These are phyloP conservation scores for Rhododendron williamsianum DNA, from an alignment of 148 eudicot species.

Conservation along the genomic window DNA sequence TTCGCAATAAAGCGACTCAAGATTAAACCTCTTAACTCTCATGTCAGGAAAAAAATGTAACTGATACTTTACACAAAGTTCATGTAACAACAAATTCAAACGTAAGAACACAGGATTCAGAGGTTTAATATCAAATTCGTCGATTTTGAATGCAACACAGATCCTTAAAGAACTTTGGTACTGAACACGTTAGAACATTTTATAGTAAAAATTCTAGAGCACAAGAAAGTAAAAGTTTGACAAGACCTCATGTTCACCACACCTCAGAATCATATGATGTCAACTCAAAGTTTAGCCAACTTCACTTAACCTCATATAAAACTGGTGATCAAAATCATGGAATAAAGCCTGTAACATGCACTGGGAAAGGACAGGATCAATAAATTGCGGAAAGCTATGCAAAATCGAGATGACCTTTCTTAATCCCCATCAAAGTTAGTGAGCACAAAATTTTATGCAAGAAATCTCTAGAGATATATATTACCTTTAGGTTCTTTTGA, in stretches of 20 bases:
- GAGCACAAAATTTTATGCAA: background rate
- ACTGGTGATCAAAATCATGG: background rate
- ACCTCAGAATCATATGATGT: background rate
- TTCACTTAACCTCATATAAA: background rate
- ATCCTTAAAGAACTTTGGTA: background rate
- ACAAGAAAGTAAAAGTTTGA: background rate
- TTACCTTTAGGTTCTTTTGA: conserved; percentile 5
- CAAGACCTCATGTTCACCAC: background rate
- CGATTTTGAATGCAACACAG: background rate
- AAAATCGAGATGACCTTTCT: background rate
- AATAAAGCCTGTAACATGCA: background rate
- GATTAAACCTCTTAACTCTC: background rate
- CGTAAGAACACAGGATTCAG: background rate
- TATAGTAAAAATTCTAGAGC: background rate
- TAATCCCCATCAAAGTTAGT: background rate
- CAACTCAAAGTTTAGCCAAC: background rate
- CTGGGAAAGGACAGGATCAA: conserved; percentile 2
- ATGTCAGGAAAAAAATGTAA: background rate
- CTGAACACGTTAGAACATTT: background rate
- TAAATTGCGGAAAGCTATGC: background rate
- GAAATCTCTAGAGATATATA: background rate
- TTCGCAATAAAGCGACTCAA: background rate
- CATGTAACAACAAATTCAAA: background rate
- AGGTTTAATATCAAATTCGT: background rate
- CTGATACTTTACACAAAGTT: background rate